A percentile compares a stretch with the other conserved stretches of the same genome.
Evolutionary conservation across 2,329 filamentous ascomycete species (phyloP).

Genomic region (Pezicula carpinea): DNA sequence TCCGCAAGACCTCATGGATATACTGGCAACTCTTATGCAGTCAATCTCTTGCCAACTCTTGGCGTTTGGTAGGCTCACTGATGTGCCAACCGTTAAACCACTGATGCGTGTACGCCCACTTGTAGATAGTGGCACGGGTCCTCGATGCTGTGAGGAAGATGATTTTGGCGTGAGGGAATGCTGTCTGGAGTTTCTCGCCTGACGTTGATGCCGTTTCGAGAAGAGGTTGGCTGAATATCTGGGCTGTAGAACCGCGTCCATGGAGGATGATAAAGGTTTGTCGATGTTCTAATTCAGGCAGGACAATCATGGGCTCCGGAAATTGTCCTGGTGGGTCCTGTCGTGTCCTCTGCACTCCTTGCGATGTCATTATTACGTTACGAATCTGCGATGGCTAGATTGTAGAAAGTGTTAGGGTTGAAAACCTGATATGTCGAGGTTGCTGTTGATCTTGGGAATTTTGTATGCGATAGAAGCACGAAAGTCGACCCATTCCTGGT

Average conservation of each 20-base stretch:
- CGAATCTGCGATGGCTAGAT: too few relatives aligned
- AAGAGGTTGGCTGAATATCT: slow-evolving; percentile 34
- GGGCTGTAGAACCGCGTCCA: slow-evolving; percentile 40
- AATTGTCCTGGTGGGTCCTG: slow-evolving; percentile 1
- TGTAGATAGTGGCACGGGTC: slow-evolving; percentile 35
- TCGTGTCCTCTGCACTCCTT: too few relatives aligned
- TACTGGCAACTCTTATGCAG: slow-evolving; percentile 38
- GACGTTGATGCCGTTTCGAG: slow-evolving; percentile 25
- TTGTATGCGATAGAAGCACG: too few relatives aligned
- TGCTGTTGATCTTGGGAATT: too few relatives aligned
- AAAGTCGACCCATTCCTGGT: too few relatives aligned
- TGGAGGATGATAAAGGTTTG: slow-evolving; percentile 45
- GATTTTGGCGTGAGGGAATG: slow-evolving; percentile 41
- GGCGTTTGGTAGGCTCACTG: slow-evolving; percentile 20
- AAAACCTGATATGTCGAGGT: too few relatives aligned
- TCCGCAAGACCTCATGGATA: slow-evolving; percentile 33
- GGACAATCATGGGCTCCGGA: slow-evolving; percentile 11
- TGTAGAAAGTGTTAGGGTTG: too few relatives aligned
- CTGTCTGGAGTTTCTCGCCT: slow-evolving; percentile 23
- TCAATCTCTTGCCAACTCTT: slow-evolving; percentile 32
- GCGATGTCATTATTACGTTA: too few relatives aligned
- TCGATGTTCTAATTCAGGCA: slow-evolving; percentile 27
- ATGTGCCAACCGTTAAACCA: slow-evolving; percentile 42
- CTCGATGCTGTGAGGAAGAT: slow-evolving; percentile 46
- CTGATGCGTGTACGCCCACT: slow-evolving; percentile 35